A percentile compares a stretch with the other conserved stretches of the same genome.
Conservation (phyloP, 2,329 filamentous ascomycete species). For the Epichloe brachyelytri region DNA sequence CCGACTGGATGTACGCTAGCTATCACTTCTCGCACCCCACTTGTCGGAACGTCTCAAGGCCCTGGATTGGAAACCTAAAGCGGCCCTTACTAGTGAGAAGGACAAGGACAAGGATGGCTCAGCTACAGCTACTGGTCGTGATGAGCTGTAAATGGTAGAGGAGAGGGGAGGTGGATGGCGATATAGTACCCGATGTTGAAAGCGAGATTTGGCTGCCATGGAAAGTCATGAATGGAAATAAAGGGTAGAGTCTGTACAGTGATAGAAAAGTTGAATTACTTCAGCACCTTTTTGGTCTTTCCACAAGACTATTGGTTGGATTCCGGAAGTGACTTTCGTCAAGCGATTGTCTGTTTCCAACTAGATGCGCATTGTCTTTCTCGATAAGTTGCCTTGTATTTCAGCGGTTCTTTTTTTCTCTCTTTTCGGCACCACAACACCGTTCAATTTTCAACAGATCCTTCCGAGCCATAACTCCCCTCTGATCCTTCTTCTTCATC, state of each 20-base stretch:
- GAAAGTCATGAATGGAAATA: neutral
- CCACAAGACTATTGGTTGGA: no score
- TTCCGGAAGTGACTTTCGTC: no score
- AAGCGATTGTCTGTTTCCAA: neutral
- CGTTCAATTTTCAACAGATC: neutral
- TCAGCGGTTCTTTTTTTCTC: neutral
- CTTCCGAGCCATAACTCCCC: conserved; percentile 3
- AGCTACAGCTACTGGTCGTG: conserved; percentile 60
- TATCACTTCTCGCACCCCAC: conserved; percentile 98
- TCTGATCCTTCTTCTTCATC: conserved; percentile 8
- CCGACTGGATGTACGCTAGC: conserved; percentile 94
- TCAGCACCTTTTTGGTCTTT: no score
- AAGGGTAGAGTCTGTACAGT: neutral
- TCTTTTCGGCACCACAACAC: neutral
- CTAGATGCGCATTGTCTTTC: neutral
- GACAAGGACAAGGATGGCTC: conserved; percentile 31
- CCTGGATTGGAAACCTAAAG: conserved; percentile 66
- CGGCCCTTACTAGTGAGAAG: conserved; percentile 30
- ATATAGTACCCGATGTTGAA: neutral
- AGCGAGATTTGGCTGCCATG: neutral
- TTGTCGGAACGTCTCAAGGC: conserved; percentile 86
- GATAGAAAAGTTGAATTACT: neutral
- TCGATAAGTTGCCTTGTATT: neutral
- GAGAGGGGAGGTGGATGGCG: neutral
- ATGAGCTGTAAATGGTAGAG: conserved; percentile 41